phyloP scores from a whole-genome alignment of 2,329 filamentous ascomycete species.

The Penicillium sp. region DNA sequence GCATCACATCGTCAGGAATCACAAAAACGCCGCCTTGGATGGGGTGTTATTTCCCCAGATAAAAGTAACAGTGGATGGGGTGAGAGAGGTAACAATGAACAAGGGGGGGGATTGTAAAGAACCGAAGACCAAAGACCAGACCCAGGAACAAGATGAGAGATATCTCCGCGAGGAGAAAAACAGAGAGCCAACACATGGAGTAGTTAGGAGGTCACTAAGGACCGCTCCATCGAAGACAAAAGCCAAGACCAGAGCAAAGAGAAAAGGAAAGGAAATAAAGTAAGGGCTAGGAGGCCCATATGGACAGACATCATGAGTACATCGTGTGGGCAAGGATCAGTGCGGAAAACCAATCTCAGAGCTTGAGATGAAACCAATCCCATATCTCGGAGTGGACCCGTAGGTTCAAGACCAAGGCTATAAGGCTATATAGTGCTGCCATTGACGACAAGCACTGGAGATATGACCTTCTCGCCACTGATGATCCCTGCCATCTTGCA shows the following conservation, averaged over 20 bases:
- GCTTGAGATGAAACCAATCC: neutral
- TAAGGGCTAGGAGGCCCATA: neutral
- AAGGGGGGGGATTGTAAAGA: slow-evolving; percentile 6
- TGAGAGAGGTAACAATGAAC: slow-evolving; percentile 1
- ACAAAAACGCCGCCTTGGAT: slow-evolving; percentile 29
- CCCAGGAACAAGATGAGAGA: neutral
- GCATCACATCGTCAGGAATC: slow-evolving; percentile 34
- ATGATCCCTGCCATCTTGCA: neutral
- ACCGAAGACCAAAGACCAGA: neutral
- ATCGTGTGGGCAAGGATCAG: neutral
- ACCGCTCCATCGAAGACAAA: neutral
- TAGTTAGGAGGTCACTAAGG: neutral
- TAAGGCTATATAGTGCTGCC: neutral
- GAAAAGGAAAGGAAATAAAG: neutral
- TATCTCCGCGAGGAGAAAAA: neutral
- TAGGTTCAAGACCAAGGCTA: neutral
- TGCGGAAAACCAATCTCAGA: slow-evolving; percentile 3
- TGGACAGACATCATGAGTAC: slow-evolving; percentile 12
- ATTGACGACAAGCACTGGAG: neutral
- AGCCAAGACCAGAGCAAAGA: neutral
- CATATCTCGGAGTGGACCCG: neutral
- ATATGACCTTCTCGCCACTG: neutral
- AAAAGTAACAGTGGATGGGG: slow-evolving; percentile 14
- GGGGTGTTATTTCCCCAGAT: slow-evolving; percentile 9
- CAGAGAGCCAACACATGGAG: slow-evolving; percentile 8